Percentiles rank a stretch among this genome's conserved stretches.
phyloP scores from a whole-genome alignment of 225 moss, liverwort and hornwort species.

The Straminergon stramineum region DNA sequence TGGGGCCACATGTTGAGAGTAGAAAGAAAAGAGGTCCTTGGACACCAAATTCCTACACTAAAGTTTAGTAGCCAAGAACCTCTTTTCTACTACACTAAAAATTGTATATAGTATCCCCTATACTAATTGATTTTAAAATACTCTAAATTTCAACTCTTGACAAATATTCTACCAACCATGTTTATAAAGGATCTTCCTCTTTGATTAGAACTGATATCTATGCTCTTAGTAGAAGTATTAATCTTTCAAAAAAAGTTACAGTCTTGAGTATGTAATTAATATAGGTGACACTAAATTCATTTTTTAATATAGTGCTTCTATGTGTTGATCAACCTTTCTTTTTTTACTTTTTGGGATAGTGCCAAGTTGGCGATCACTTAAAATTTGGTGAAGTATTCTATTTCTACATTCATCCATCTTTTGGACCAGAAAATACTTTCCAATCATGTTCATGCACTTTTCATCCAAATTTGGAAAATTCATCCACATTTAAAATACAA shows the following conservation, averaged over 20 bases:
- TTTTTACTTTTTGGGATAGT: too few relatives aligned
- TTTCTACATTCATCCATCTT: too few relatives aligned
- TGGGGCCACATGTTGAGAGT: background rate
- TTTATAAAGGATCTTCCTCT: background rate
- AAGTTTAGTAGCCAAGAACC: background rate
- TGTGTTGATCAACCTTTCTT: too few relatives aligned
- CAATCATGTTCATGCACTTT: too few relatives aligned
- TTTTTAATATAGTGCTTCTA: background rate
- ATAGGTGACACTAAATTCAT: background rate
- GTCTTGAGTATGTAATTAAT: background rate
- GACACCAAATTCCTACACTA: background rate
- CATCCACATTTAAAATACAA: too few relatives aligned
- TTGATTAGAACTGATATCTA: too few relatives aligned
- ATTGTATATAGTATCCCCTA: rapidly evolving
- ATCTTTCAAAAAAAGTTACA: background rate
- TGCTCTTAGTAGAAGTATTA: background rate
- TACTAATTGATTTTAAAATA: background rate
- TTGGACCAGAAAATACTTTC: too few relatives aligned
- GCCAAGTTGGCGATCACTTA: too few relatives aligned
- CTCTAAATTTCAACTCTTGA: background rate
- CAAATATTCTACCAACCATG: background rate
- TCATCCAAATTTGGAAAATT: too few relatives aligned
- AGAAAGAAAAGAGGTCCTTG: background rate
- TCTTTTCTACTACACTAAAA: background rate
- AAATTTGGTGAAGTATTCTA: too few relatives aligned